Percentiles rank a stretch among this genome's conserved stretches.
Evolutionary conservation across 768 basidiomycete genomes (phyloP).

Genomic region (Phylloporus rhodoxanthus): DNA sequence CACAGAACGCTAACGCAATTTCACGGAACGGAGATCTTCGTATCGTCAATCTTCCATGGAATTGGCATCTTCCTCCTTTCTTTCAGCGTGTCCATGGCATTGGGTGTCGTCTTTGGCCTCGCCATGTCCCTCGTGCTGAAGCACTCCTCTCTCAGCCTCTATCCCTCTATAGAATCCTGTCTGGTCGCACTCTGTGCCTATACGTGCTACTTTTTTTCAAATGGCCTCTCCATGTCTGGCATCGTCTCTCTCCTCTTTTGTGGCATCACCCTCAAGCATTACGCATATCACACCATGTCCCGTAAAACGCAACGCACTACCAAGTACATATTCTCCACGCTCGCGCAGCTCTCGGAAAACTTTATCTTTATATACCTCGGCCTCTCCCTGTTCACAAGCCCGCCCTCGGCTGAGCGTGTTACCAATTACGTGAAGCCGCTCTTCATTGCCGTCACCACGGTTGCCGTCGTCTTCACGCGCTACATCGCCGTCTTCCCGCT

Average conservation of each 20-base stretch:
- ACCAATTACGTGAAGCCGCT: constrained; percentile 89
- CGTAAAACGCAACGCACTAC: constrained; percentile 87
- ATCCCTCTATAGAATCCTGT: constrained; percentile 96
- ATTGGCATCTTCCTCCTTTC: constrained; percentile 96
- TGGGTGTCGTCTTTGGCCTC: constrained; percentile 89
- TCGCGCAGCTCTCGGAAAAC: constrained; percentile 94
- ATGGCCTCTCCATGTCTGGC: constrained; percentile 87
- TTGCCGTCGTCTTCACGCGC: constrained; percentile 90
- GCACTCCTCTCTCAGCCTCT: constrained; percentile 80
- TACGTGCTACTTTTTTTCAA: constrained; percentile 99
- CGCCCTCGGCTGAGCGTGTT: constrained; percentile 71
- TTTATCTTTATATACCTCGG: constrained; percentile 99
- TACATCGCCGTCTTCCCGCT: constrained; percentile 96
- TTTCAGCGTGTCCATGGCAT: constrained; percentile 90
- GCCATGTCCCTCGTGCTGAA: constrained; percentile 89
- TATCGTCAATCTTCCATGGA: constrained; percentile 89
- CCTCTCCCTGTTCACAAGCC: constrained; percentile 88
- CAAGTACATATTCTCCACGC: constrained; percentile 92
- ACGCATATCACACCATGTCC: constrained; percentile 99
- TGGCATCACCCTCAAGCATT: constrained; percentile 98
- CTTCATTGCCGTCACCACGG: constrained; percentile 87
- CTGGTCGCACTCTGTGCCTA: constrained; percentile 92
- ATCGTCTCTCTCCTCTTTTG: constrained; percentile 98
- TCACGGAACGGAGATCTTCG: constrained; percentile 80
- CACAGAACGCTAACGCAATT: constrained; percentile 85